Percentiles rank a stretch among this genome's conserved stretches.
Conservation (phyloP, 257 asterid genomes). For the Solanum chilense region DNA sequence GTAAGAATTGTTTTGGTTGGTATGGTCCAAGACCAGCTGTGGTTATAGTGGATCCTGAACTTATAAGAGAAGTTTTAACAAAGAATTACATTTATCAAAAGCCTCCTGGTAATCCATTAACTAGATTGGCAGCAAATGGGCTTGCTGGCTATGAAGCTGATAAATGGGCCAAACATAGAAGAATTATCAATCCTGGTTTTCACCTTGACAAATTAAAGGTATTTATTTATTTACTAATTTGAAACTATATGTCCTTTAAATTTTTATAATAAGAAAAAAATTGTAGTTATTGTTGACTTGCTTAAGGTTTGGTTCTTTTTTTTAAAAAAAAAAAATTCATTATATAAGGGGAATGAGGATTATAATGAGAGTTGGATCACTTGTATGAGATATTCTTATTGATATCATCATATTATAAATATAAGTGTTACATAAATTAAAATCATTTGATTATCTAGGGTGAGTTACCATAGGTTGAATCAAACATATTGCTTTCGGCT, state of each 20-base stretch:
- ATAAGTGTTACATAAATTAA: background rate
- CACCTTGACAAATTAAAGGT: constrained; percentile 31
- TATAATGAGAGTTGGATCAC: background rate
- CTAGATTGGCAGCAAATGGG: constrained; percentile 13
- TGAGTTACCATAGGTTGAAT: background rate
- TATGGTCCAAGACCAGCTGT: constrained; percentile 17
- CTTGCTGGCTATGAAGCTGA: constrained; percentile 11
- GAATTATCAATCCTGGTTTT: constrained; percentile 31
- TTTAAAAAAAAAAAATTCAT: background rate
- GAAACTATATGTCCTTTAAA: background rate
- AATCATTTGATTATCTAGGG: background rate
- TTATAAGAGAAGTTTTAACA: constrained; percentile 18
- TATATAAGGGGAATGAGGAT: background rate
- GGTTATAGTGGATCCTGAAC: constrained; percentile 14
- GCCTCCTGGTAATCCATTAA: constrained; percentile 4
- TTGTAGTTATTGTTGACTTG: background rate
- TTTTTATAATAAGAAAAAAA: background rate
- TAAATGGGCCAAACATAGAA: constrained; percentile 36
- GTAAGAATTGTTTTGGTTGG: constrained; percentile 17
- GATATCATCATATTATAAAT: background rate
- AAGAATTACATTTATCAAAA: constrained; percentile 15
- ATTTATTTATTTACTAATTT: background rate
- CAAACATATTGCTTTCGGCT: background rate
- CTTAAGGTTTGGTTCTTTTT: background rate
- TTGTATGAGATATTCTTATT: background rate